Conservation (phyloP, 2,329 filamentous ascomycete species). For the Aspergillus spinulosporus region DNA sequence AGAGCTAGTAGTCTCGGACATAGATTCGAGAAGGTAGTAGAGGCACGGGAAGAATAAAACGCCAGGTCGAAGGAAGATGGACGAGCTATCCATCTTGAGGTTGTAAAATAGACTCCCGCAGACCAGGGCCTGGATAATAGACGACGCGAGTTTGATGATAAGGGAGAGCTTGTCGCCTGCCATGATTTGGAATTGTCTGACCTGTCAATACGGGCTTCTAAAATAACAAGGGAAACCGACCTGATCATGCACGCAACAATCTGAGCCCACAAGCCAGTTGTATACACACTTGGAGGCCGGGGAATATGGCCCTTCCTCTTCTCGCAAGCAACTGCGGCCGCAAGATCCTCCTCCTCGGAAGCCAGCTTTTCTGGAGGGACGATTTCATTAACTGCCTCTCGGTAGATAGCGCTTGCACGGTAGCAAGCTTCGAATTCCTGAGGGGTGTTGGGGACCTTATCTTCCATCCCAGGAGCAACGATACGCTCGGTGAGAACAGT, state of each 20-base stretch:
- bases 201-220: not conserved
- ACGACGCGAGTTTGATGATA: constrained; percentile 48
- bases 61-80: constrained; percentile 60
- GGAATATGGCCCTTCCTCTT: constrained; percentile 36
- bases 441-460: constrained; percentile 35
- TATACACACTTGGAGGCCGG: constrained; percentile 34
- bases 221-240: constrained; percentile 12
- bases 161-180: constrained; percentile 54
- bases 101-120: constrained; percentile 55
- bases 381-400: constrained; percentile 53
- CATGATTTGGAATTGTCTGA: constrained; percentile 51
- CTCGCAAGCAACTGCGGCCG: constrained; percentile 31
- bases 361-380: constrained; percentile 31
- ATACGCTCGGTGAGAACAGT: constrained; percentile 55
- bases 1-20: constrained; percentile 60
- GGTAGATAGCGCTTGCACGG: constrained; percentile 51
- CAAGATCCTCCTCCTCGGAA: constrained; percentile 32
- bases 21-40: constrained; percentile 60
- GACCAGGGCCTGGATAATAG: constrained; percentile 42
- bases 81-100: constrained; percentile 50
- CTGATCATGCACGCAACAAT: constrained; percentile 48
- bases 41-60: constrained; percentile 61
- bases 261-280: constrained; percentile 38
- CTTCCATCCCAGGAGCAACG: constrained; percentile 35
- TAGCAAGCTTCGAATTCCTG: constrained; percentile 52